phyloP scores from a whole-genome alignment of 1,284 basidiomycete species.

The Ceratobasidium theobromae region DNA sequence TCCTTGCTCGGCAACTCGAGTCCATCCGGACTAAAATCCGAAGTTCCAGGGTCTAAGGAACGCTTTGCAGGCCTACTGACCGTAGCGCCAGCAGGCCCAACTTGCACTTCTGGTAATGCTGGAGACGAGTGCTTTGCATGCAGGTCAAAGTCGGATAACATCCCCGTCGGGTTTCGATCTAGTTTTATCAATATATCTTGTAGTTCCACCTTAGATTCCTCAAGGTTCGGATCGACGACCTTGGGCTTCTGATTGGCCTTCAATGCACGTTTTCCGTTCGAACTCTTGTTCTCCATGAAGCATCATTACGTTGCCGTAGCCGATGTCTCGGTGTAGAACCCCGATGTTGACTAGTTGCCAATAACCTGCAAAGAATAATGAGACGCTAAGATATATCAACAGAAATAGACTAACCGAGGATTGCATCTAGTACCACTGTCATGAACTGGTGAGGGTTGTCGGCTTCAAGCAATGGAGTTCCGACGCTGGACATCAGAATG shows the following conservation, averaged over 20 bases:
- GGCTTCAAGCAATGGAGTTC: neutral
- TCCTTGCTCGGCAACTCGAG: too few species aligned
- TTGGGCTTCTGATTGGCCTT: too few species aligned
- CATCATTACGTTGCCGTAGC: slow-evolving; percentile 23
- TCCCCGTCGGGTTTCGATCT: neutral
- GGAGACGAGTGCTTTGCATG: too few species aligned
- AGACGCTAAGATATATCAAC: neutral
- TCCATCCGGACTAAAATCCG: too few species aligned
- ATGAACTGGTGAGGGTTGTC: neutral
- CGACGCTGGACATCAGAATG: slow-evolving; percentile 9
- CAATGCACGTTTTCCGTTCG: too few species aligned
- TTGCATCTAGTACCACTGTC: neutral
- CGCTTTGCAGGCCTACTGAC: too few species aligned
- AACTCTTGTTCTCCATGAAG: too few species aligned
- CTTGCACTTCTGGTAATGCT: too few species aligned
- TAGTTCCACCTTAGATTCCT: neutral
- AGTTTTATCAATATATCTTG: neutral
- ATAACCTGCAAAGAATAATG: neutral
- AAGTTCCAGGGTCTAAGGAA: too few species aligned
- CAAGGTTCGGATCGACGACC: too few species aligned
- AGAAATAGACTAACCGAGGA: too few species aligned
- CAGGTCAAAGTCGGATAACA: slow-evolving; percentile 20
- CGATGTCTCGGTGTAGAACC: slow-evolving; percentile 9
- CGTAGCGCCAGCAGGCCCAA: too few species aligned
- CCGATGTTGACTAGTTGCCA: slow-evolving; percentile 12